Evolutionary conservation across 768 basidiomycete genomes (phyloP), one percentile per base, ranked within the genome.

Genomic region (Erythrobasidium yunnanense): DNA sequence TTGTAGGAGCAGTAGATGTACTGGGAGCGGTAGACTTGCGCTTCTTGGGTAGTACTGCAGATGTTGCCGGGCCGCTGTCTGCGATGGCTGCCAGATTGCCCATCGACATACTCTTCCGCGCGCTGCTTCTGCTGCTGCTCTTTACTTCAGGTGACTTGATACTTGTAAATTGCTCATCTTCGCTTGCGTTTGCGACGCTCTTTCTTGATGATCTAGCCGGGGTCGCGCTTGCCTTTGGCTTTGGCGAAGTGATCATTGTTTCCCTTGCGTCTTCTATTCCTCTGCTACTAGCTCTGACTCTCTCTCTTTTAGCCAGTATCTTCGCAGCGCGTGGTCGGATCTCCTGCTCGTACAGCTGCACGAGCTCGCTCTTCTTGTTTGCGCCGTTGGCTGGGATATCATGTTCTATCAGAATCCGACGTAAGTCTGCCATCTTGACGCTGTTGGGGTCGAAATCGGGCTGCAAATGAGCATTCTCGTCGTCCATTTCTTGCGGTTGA

Each of bases 71-170:
- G n/a, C n/a, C n/a, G n/a, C n/a, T n/a, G n/a, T n/a, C n/a, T n/a
- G n/a, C n/a, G n/a, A n/a, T 34, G 11, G 25, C 60, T 2, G 47
- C 60, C 11, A 63, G 47, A 33, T 63, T 63, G 60, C 38, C 20
- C 60, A 63, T 63, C 15, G 60, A 63, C n/a, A 49, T 35, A 17
- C 45, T 32, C 46, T 63, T 63, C 6, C 60, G 57, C 8, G 57
- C 29, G 47, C n/a, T 49, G 42, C 8, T 63, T 17, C 29, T 27
- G 23, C 17, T 22, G 29, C 35, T 23, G 4, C 32, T 49, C 29
- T 34, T 63, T 3, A 7, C 46, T 23, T 27, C 25, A 13, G 57
- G 11, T 17, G 7, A 27, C 23, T 15, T 20, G 33, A 22, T 35
- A 22, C 42, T 32, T 33, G 54, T 35, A 34, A 38, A 35, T 20